Conservation (phyloP, 2,329 filamentous ascomycete species). For the Penicillium sp. region DNA sequence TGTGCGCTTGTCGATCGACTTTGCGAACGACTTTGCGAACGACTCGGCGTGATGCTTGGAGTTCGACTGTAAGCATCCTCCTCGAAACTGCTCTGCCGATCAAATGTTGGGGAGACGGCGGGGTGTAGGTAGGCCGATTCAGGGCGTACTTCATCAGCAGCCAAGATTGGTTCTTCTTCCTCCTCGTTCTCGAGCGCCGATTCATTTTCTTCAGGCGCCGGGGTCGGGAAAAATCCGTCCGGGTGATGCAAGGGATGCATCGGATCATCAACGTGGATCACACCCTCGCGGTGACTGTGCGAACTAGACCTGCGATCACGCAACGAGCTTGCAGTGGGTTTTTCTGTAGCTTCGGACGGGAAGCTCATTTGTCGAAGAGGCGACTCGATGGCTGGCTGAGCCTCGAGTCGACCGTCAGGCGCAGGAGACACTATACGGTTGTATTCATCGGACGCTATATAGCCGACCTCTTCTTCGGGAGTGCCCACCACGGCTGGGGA, state of each 20-base stretch:
- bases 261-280: conserved; percentile 76
- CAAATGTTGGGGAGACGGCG: conserved; percentile 71
- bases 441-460: conserved; percentile 81
- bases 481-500: conserved; percentile 63
- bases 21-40: conserved; percentile 62
- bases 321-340: conserved; percentile 10
- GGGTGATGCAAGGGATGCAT: conserved; percentile 42
- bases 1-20: conserved; percentile 63
- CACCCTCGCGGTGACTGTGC: conserved; percentile 27
- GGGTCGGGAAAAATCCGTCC: conserved; percentile 49
- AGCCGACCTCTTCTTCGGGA: conserved; percentile 86
- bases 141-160: conserved; percentile 76
- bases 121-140: conserved; percentile 67
- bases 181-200: conserved; percentile 49
- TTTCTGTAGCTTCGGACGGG: conserved; percentile 46
- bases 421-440: conserved; percentile 67
- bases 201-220: conserved; percentile 49
- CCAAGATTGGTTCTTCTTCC: conserved; percentile 75
- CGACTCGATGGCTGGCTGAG: conserved; percentile 49
- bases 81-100: conserved; percentile 58
- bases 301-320: conserved; percentile 16
- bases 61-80: conserved; percentile 50
- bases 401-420: conserved; percentile 43
- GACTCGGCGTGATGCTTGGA: conserved; percentile 57
- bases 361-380: conserved; percentile 51